These are phyloP conservation scores for Agaricus sinodeliciosus DNA, from an alignment of 768 basidiomycete genomes.

Conservation along the genomic window DNA sequence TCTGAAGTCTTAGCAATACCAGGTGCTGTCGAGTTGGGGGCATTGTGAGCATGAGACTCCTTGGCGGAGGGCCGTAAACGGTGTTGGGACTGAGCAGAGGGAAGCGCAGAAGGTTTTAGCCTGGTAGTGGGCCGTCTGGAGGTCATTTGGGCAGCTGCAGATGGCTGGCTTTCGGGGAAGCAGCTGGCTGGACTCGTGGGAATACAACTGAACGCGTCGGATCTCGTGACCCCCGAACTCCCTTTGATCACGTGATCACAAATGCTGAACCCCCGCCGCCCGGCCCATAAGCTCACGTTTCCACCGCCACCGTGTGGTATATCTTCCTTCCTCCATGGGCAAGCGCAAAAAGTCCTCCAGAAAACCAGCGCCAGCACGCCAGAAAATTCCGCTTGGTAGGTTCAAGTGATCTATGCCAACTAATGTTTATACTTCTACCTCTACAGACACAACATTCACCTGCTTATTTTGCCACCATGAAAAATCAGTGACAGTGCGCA, in stretches of 20 bases:
- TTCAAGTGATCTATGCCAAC: constrained; percentile 3
- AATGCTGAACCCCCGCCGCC: too few relatives aligned
- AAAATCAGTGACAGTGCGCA: constrained; percentile 77
- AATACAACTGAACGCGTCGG: constrained; percentile 15
- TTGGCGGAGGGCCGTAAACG: not conserved
- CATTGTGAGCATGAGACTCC: constrained; percentile 1
- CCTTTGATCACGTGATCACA: not conserved
- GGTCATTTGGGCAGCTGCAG: constrained; percentile 40
- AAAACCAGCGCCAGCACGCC: constrained; percentile 64
- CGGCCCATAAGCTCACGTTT: not conserved
- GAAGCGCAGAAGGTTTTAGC: constrained; percentile 24
- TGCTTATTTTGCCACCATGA: constrained; percentile 90
- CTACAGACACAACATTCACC: constrained; percentile 72
- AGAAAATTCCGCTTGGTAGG: constrained; percentile 70
- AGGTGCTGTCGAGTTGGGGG: not conserved
- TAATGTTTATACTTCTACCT: not conserved
- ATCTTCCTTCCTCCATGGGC: constrained; percentile 47
- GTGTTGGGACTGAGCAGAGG: constrained; percentile 26
- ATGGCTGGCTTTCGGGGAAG: not conserved
- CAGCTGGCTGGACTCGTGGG: too few relatives aligned
- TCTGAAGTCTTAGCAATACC: constrained; percentile 20
- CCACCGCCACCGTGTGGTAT: not conserved
- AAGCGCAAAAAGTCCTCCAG: constrained; percentile 88
- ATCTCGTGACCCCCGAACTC: constrained; percentile 25
- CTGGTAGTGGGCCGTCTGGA: constrained; percentile 54